A percentile compares a stretch with the other conserved stretches of the same genome.
These are phyloP conservation scores for Gillenia trifoliata DNA, from an alignment of 306 rosid species.

Conservation along the genomic window DNA sequence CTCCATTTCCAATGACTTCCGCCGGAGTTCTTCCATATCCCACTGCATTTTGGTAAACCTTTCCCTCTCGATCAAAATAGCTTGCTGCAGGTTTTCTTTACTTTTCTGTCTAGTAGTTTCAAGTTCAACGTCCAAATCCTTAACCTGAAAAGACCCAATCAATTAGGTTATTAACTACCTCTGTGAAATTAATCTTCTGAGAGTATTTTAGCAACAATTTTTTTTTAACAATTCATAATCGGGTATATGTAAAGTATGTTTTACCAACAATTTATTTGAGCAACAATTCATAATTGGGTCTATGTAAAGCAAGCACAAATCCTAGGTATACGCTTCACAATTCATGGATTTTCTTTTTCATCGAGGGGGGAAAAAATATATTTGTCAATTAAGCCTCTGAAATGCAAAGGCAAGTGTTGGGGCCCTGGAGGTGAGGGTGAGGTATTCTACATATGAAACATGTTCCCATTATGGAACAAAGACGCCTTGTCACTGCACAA, in stretches of 20 bases:
- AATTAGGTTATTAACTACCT: slow-evolving; percentile 9
- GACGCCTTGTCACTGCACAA: background rate
- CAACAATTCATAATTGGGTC: background rate
- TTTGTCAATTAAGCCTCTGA: background rate
- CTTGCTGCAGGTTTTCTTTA: slow-evolving; percentile 95
- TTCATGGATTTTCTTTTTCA: background rate
- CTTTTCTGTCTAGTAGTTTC: slow-evolving; percentile 72
- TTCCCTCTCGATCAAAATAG: slow-evolving; percentile 89
- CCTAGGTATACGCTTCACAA: no score
- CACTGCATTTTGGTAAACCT: slow-evolving; percentile 92
- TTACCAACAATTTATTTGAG: background rate
- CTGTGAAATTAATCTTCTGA: background rate
- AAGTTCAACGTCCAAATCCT: slow-evolving; percentile 95
- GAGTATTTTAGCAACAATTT: background rate
- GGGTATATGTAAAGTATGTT: background rate
- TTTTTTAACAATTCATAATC: no score
- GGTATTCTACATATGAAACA: background rate
- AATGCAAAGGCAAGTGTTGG: background rate
- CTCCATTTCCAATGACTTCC: slow-evolving; percentile 89
- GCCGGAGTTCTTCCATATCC: slow-evolving; percentile 98
- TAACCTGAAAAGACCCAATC: slow-evolving; percentile 64
- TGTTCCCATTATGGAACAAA: background rate
- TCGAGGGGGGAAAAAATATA: background rate
- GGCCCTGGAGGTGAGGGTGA: background rate
- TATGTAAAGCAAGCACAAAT: background rate